These are phyloP conservation scores for Sporisorium sorghi DNA, from an alignment of 1,284 basidiomycete genomes.

Conservation along the genomic window DNA sequence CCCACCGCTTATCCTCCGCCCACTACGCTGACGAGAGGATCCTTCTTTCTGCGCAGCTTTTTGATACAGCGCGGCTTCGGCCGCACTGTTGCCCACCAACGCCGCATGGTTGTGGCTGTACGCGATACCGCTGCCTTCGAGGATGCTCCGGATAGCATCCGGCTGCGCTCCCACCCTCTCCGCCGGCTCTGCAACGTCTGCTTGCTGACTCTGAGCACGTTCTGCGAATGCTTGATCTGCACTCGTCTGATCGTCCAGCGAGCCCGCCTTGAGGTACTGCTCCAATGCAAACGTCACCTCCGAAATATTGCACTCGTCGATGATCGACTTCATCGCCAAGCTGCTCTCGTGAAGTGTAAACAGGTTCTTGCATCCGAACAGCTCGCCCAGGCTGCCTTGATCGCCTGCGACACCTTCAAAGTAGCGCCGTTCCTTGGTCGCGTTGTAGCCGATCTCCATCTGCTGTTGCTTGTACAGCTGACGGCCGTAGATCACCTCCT, in stretches of 20 bases:
- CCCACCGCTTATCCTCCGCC: not conserved
- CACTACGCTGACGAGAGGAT: conserved; percentile 5
- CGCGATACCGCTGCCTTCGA: conserved; percentile 36
- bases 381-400: conserved; percentile 78
- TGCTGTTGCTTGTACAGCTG: conserved; percentile 90
- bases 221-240: conserved; percentile 28
- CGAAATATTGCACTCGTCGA: conserved; percentile 54
- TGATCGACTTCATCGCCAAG: conserved; percentile 49
- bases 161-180: not conserved
- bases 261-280: conserved; percentile 22
- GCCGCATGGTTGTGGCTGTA: conserved; percentile 44
- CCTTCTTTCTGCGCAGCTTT: conserved; percentile 5
- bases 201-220: conserved; percentile 16
- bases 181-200: not conserved
- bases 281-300: conserved; percentile 44
- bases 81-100: conserved; percentile 26
- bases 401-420: conserved; percentile 85
- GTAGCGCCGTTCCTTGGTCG: conserved; percentile 73
- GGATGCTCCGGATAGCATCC: conserved; percentile 32
- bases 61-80: conserved; percentile 29
- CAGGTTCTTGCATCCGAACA: conserved; percentile 84
- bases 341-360: conserved; percentile 79
- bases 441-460: conserved; percentile 81
- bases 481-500: conserved; percentile 77
- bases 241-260: conserved; percentile 16